A percentile compares a stretch with the other conserved stretches of the same genome.
phyloP scores from a whole-genome alignment of 2,329 filamentous ascomycete species.

The Graphilbum sp. region DNA sequence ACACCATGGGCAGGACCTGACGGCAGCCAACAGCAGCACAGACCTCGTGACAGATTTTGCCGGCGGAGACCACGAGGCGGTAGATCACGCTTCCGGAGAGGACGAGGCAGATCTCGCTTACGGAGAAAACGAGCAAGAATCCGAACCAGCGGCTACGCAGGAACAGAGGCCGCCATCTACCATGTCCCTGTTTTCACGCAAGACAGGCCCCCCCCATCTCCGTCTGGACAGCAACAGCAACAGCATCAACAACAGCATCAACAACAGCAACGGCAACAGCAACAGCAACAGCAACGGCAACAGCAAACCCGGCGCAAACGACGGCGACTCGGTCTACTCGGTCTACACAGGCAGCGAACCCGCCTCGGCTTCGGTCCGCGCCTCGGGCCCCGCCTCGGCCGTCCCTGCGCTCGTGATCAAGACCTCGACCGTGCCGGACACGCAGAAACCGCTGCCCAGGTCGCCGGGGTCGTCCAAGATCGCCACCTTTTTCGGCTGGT shows the following conservation, averaged over 20 bases:
- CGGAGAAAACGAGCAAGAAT: background rate
- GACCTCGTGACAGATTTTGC: background rate
- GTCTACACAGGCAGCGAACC: slow-evolving; percentile 1
- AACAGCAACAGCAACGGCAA: slow-evolving; percentile 1
- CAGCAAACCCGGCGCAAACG: slow-evolving; percentile 8
- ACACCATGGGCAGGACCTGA: slow-evolving; percentile 27
- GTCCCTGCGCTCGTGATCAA: slow-evolving; percentile 3
- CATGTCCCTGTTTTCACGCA: slow-evolving; percentile 34
- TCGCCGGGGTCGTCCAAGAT: slow-evolving; percentile 34
- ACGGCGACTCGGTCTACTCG: slow-evolving; percentile 1
- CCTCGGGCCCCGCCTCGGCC: slow-evolving; percentile 1
- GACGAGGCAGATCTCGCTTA: background rate
- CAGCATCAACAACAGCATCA: slow-evolving; percentile 10
- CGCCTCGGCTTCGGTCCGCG: background rate
- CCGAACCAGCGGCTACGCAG: background rate
- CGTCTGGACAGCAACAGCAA: slow-evolving; percentile 19
- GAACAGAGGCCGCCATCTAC: slow-evolving; percentile 7
- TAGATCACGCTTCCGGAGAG: background rate
- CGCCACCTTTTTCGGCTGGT: slow-evolving; percentile 38
- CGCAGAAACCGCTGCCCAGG: slow-evolving; percentile 24
- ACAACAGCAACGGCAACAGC: background rate
- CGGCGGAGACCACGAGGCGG: background rate
- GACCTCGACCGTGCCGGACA: slow-evolving; percentile 2
- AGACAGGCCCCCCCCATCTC: slow-evolving; percentile 35
- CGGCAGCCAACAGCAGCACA: slow-evolving; percentile 17